Base-by-base conservation (phyloP, 371 early-diverging fungal species). In the Lichtheimia ornata region DNA sequence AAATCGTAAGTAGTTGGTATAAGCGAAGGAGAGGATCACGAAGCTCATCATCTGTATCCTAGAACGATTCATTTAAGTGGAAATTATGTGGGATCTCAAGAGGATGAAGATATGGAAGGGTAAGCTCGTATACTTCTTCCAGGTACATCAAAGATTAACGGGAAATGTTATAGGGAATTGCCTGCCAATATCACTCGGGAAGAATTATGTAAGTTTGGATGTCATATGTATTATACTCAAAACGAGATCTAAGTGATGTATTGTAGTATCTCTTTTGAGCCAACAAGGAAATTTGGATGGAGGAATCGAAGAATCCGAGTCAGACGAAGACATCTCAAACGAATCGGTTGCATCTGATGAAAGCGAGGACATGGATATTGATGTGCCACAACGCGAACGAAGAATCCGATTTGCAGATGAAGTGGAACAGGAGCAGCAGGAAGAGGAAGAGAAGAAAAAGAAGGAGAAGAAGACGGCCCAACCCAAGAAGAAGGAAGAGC, bases 1-100 rank as follows among this genome's bases (percentile, higher is more conserved):
- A 63, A 78, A 49, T 87, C 85, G 71, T 70, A 66, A 63, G 68
- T 63, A 14, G 4, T 6, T 42, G 13, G 2, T n/a, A 41, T 28
- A 41, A 3, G 13, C 0, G 9, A 9, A 35, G 35, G 2, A 35
- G 9, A 35, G 35, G 35, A 9, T 35, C 11, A 35, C 35, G 9
- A 35, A 2, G 9, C 9, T 35, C 11, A 35, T 35, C 11, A 35
- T 35, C 11, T 2, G 22, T 35, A 6, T 11, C 7, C 14, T 11
- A 68, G 69, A 54, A 61, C 64, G 14, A 55, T 68, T 24, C 69
- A 68, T 30, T 18, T 68, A 50, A 68, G 64, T 42, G 69, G 69
- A n/a, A 68, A 68, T 53, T 68, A 68, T 47, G 35, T 52, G 3
- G 60, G 51, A 15, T 57, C 60, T 44, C 57, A 60, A 17, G 56